Conservation (phyloP, 2,329 filamentous ascomycete genomes). For the Ustulina deusta region DNA sequence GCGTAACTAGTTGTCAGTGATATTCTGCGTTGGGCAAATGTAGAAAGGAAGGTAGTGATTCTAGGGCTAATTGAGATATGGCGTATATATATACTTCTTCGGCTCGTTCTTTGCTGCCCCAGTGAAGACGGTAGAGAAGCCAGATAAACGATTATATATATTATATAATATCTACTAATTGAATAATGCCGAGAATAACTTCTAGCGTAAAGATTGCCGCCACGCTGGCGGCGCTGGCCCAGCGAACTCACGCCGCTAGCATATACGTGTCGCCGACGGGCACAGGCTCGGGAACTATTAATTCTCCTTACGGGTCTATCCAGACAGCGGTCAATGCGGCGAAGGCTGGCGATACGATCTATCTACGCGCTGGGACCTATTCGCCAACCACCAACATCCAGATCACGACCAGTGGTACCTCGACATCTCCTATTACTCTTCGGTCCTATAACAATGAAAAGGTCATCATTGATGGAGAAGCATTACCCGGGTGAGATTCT, state of each 20-base stretch:
- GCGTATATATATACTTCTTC: slow-evolving; percentile 23
- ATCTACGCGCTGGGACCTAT: slow-evolving; percentile 60
- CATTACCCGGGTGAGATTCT: slow-evolving; percentile 46
- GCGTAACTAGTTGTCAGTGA: not conserved
- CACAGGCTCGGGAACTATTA: slow-evolving; percentile 54
- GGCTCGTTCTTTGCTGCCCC: not conserved
- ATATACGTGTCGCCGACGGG: slow-evolving; percentile 62
- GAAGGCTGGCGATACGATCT: slow-evolving; percentile 60
- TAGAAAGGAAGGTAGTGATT: slow-evolving; percentile 7
- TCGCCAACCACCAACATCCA: slow-evolving; percentile 60
- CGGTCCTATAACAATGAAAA: slow-evolving; percentile 57
- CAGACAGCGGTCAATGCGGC: slow-evolving; percentile 60
- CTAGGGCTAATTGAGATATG: not conserved
- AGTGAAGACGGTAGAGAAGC: not conserved
- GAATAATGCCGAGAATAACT: slow-evolving; percentile 23
- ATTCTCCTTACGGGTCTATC: slow-evolving; percentile 59
- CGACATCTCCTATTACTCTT: slow-evolving; percentile 56
- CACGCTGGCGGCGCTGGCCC: slow-evolving; percentile 10
- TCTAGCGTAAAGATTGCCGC: slow-evolving; percentile 4
- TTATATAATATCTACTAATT: not conserved
- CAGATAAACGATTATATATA: not conserved
- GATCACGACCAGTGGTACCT: slow-evolving; percentile 58
- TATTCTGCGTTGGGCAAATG: not conserved
- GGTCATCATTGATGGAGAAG: slow-evolving; percentile 61
- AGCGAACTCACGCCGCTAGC: slow-evolving; percentile 47